phyloP scores from a whole-genome alignment of 352 stramenopile species.

The Phytophthora foliorum region DNA sequence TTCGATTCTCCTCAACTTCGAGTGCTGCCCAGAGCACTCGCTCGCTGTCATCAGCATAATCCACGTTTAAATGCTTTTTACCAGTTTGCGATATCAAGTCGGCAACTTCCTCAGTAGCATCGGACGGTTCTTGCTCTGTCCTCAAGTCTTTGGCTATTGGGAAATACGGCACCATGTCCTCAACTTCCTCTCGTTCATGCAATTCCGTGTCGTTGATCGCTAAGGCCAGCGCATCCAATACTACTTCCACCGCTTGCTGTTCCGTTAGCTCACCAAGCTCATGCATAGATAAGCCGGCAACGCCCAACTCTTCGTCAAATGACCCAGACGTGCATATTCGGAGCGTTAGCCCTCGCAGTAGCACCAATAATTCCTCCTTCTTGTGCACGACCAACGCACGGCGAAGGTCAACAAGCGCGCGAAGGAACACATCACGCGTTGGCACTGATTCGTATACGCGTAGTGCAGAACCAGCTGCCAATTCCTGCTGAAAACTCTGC shows the following conservation, averaged over 20 bases:
- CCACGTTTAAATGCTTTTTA: slow-evolving; percentile 32
- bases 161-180: slow-evolving; percentile 76
- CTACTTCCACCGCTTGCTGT: slow-evolving; percentile 58
- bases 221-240: slow-evolving; percentile 67
- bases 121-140: slow-evolving; percentile 9
- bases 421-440: slow-evolving; percentile 83
- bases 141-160: slow-evolving; percentile 66
- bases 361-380: slow-evolving; percentile 39
- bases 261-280: slow-evolving; percentile 67
- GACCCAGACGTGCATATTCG: slow-evolving; percentile 80
- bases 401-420: slow-evolving; percentile 75
- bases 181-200: slow-evolving; percentile 76
- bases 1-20: slow-evolving; percentile 86
- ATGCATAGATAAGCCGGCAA: slow-evolving; percentile 59
- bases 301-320: slow-evolving; percentile 74
- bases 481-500: slow-evolving; percentile 81
- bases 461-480: slow-evolving; percentile 69
- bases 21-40: slow-evolving; percentile 75
- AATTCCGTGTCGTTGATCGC: slow-evolving; percentile 78
- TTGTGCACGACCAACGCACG: slow-evolving; percentile 70
- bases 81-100: slow-evolving; percentile 14
- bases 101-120: slow-evolving; percentile 23
- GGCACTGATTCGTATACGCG: slow-evolving; percentile 74
- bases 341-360: slow-evolving; percentile 67
- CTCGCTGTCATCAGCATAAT: slow-evolving; percentile 57